A percentile compares a stretch with the other conserved stretches of the same genome.
Conservation (phyloP, 495 filamentous ascomycete genomes). For the Venustampulla echinocandica region DNA sequence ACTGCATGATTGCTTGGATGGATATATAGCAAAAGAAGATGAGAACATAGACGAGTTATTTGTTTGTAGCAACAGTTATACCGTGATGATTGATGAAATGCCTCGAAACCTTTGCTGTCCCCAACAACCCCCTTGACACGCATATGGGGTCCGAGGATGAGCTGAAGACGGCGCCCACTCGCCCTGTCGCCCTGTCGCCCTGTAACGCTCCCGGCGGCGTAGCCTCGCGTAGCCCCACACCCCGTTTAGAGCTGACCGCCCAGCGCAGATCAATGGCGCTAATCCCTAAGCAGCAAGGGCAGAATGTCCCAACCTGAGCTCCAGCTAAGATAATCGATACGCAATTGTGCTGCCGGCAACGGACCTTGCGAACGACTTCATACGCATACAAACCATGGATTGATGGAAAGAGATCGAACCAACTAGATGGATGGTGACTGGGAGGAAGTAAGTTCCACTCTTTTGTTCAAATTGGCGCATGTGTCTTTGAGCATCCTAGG, state of each 20-base stretch:
- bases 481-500: background rate
- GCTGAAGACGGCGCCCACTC: too few relatives aligned
- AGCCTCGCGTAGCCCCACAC: too few relatives aligned
- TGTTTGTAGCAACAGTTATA: background rate
- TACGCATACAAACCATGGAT: slow-evolving; percentile 11
- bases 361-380: background rate
- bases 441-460: slow-evolving; percentile 44
- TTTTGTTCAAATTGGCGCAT: slow-evolving; percentile 3
- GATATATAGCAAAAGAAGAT: background rate
- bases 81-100: too few relatives aligned
- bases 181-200: too few relatives aligned
- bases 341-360: background rate
- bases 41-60: background rate
- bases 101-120: too few relatives aligned
- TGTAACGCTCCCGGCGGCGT: too few relatives aligned
- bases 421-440: slow-evolving; percentile 48
- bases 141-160: too few relatives aligned
- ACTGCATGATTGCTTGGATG: slow-evolving; percentile 14
- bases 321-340: background rate
- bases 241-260: background rate
- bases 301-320: too few relatives aligned
- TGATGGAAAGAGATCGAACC: slow-evolving; percentile 10
- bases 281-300: too few relatives aligned
- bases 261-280: background rate
- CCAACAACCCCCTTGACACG: too few relatives aligned